phyloP scores from a whole-genome alignment of 192 early-diverging fungal genomes.

The Umbelopsis sp. region DNA sequence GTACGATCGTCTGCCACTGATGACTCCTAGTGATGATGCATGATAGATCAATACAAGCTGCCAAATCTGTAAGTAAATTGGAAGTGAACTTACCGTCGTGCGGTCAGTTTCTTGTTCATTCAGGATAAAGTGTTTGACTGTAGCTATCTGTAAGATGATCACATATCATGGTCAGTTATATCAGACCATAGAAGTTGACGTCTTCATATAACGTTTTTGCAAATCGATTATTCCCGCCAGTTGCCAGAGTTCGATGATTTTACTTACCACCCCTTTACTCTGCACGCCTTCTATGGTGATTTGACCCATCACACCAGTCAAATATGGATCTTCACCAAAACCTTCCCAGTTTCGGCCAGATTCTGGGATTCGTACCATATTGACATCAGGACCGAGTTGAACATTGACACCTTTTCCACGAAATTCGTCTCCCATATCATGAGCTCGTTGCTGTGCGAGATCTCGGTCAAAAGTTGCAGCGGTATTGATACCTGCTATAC shows the following conservation, averaged over 20 bases:
- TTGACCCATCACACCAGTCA: constrained; percentile 9
- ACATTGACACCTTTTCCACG: constrained; percentile 56
- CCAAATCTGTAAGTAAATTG: background rate
- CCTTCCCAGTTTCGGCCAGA: constrained; percentile 26
- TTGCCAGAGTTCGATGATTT: too few relatives aligned
- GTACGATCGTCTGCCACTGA: constrained; percentile 56
- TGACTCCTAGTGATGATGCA: background rate
- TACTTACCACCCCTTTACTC: constrained; percentile 23
- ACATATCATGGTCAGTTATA: too few relatives aligned
- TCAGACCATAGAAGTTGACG: too few relatives aligned
- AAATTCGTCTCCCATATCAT: constrained; percentile 57
- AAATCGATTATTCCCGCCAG: too few relatives aligned
- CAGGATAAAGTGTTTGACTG: constrained; percentile 20
- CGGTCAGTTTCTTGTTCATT: constrained; percentile 29
- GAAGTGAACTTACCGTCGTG: constrained; percentile 11
- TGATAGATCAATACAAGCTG: background rate
- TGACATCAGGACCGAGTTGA: constrained; percentile 47
- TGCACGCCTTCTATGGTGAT: constrained; percentile 23
- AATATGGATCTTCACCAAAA: constrained; percentile 29
- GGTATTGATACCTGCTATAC: constrained; percentile 54
- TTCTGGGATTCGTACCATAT: constrained; percentile 19
- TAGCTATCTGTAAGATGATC: background rate
- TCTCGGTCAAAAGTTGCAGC: constrained; percentile 60
- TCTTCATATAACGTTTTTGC: too few relatives aligned
- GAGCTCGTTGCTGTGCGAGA: constrained; percentile 45